Evolutionary conservation across 176 grass and related monocot genomes (phyloP), one percentile per base, ranked within the genome.

Genomic region (Tillandsia fasciculata): DNA sequence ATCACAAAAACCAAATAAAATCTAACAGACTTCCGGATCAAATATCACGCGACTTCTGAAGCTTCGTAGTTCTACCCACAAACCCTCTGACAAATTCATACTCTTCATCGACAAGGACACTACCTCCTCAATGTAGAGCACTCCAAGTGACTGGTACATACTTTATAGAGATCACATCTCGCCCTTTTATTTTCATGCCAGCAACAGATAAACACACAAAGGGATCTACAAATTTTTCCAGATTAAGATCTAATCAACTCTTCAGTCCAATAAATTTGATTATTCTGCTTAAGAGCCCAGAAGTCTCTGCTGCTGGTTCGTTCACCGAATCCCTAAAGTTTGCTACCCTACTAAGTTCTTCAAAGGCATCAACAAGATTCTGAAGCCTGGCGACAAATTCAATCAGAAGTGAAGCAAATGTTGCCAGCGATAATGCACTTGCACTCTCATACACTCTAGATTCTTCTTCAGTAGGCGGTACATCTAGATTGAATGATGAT

Each of bases 381-480:
- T 99, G 90, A 67, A 99, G 67, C 59, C 94, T 70, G n/a, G 90
- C 90, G 66, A 99, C 90, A 78, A 90, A 99, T 64, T 99, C 87
- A 10, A 99, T 99, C 56, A 94, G 82, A 79, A 93, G 94, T 0
- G 90, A 99, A 54, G 84, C 51, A 57, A 99, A 99, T 56, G 94
- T 99, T 28, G 94, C 90, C 66, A 99, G 72, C 17, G 94, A 93
- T 87, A 93, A 77, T 53, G 89, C 84, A 86, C 95, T 99, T 52
- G 95, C 90, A 74, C 95, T 99, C 70, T 88, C 90, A 9, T 99
- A 94, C 63, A 84, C 93, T 84, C 66, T 86, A 23, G 87, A 82
- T 47, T 87, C 89, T 47, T 90, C 75, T 59, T 86, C 82, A 70
- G 70, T 83, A 49, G 66, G 64, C 48, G 79, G 49, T 26, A 78